These are phyloP conservation scores for Blumeriella jaapii DNA, from an alignment of 2,329 filamentous ascomycete genomes.

Conservation along the genomic window DNA sequence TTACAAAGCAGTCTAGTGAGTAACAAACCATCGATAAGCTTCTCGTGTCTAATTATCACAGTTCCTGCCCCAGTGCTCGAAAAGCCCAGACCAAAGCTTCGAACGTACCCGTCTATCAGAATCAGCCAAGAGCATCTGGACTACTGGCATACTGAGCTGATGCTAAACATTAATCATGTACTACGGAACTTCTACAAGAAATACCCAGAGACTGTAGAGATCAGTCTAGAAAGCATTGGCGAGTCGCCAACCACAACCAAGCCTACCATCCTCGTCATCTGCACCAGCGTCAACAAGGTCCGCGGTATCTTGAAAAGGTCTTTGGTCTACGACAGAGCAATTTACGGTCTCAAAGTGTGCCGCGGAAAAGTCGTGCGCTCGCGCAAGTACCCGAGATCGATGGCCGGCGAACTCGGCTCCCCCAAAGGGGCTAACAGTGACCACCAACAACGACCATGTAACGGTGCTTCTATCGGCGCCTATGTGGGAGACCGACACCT, in stretches of 20 bases:
- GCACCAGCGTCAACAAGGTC: constrained; percentile 62
- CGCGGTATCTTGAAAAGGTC: constrained; percentile 59
- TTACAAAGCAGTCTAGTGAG: constrained; percentile 11
- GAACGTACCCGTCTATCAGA: constrained; percentile 47
- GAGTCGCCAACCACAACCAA: constrained; percentile 52
- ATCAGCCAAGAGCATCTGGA: constrained; percentile 51
- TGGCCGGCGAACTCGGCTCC: constrained; percentile 30
- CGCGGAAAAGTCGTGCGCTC: constrained; percentile 56
- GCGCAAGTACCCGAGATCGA: constrained; percentile 34
- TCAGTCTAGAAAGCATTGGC: constrained; percentile 65
- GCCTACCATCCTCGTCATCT: constrained; percentile 67
- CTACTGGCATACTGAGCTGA: constrained; percentile 59
- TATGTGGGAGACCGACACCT: constrained; percentile 78
- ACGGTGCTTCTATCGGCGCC: constrained; percentile 86
- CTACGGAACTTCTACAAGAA: constrained; percentile 61
- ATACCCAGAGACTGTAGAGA: constrained; percentile 65
- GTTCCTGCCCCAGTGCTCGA: constrained; percentile 13
- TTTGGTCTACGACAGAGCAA: constrained; percentile 53
- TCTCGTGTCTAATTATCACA: constrained; percentile 11
- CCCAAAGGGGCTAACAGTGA: constrained; percentile 53
- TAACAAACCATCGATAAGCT: neutral
- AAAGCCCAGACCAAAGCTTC: constrained; percentile 33
- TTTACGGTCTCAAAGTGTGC: constrained; percentile 60
- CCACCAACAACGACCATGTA: constrained; percentile 68
- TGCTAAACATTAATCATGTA: constrained; percentile 62